Evolutionary conservation across 2,329 filamentous ascomycete species (phyloP), one percentile per base, ranked within the genome.

Genomic region (Huntiella savannae): DNA sequence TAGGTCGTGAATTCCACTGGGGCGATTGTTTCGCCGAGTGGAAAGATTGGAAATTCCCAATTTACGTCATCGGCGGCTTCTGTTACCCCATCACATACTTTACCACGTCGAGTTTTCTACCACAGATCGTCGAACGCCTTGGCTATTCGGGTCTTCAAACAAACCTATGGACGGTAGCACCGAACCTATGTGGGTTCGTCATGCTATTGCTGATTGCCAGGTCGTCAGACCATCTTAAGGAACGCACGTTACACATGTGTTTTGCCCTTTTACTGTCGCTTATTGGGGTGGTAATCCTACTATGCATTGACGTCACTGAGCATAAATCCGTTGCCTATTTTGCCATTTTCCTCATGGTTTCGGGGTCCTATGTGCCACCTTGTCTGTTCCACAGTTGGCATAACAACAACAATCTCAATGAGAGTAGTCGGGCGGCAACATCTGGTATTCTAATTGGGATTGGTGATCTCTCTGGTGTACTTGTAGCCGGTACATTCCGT

Each of bases 391-490:
- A 69, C 49, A 60, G 60, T 1, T 69, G 68, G 67, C 60, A 69
- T 49, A 70, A 70, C 47, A 71, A 70, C 50, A 71, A 71, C 53
- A 70, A 68, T 37, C 55, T 68, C 5, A 62, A 65, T 17, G 68
- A 73, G 55, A 69, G 56, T 19, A 55, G 52, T 22, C 45, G 45
- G 4, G 45, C 45, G 5, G 45, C 45, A 4, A 43, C 45, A 4
- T 17, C 37, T 33, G 4, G 67, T 63, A 0, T 54, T 69, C 11
- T 56, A 67, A 1, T 66, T 68, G 4, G 67, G 65, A 0, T 53
- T 71, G 5, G 66, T 65, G 0, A 71, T 71, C 49, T 49, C 71
- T 3, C 66, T 61, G 0, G 67, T 68, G 0, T 63, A 71, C 11
- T 46, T 70, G n/a, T 60, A 53, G 2, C 58, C 58, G 5, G 63